Evolutionary conservation across 176 grass and related monocot species (phyloP).

Genomic region (Puccinellia tenuiflora): DNA sequence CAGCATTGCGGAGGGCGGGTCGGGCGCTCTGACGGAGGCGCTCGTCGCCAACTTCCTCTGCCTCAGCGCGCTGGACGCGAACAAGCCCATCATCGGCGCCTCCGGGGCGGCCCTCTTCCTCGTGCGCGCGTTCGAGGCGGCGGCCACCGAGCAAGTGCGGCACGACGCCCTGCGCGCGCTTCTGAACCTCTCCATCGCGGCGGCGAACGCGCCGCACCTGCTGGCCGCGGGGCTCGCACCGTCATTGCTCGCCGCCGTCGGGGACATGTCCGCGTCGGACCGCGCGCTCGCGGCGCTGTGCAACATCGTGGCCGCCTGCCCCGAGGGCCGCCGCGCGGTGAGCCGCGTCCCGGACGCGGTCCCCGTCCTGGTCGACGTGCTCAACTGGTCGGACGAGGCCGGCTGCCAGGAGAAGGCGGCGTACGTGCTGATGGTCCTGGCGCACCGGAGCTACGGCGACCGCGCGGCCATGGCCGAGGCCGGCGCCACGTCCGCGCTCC

Average conservation of each 20-base stretch:
- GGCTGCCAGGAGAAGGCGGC: slow-evolving; percentile 87
- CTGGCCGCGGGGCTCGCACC: slow-evolving; percentile 52
- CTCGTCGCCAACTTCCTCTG: slow-evolving; percentile 89
- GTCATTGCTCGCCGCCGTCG: slow-evolving; percentile 38
- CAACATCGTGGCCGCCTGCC: slow-evolving; percentile 61
- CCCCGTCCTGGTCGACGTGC: slow-evolving; percentile 58
- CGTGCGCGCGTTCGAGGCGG: slow-evolving; percentile 35
- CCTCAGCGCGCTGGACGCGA: slow-evolving; percentile 81
- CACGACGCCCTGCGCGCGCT: slow-evolving; percentile 76
- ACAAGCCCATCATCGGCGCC: slow-evolving; percentile 78
- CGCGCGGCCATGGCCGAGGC: slow-evolving; percentile 64
- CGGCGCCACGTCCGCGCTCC: slow-evolving; percentile 59
- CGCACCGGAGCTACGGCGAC: slow-evolving; percentile 60
- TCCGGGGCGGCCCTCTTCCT: slow-evolving; percentile 60
- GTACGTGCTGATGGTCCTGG: slow-evolving; percentile 94
- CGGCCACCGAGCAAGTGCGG: slow-evolving; percentile 28
- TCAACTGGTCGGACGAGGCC: slow-evolving; percentile 66
- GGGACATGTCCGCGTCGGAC: slow-evolving; percentile 40
- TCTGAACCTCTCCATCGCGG: slow-evolving; percentile 72
- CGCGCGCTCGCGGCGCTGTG: slow-evolving; percentile 65
- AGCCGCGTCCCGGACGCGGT: slow-evolving; percentile 50
- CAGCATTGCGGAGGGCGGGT: slow-evolving; percentile 32
- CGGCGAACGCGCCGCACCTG: slow-evolving; percentile 57
- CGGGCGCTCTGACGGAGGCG: slow-evolving; percentile 33
- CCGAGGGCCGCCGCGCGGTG: slow-evolving; percentile 62